Evolutionary conservation across 2,329 filamentous ascomycete genomes (phyloP), one percentile per base, ranked within the genome.

Genomic region (Exophiala spinifera): DNA sequence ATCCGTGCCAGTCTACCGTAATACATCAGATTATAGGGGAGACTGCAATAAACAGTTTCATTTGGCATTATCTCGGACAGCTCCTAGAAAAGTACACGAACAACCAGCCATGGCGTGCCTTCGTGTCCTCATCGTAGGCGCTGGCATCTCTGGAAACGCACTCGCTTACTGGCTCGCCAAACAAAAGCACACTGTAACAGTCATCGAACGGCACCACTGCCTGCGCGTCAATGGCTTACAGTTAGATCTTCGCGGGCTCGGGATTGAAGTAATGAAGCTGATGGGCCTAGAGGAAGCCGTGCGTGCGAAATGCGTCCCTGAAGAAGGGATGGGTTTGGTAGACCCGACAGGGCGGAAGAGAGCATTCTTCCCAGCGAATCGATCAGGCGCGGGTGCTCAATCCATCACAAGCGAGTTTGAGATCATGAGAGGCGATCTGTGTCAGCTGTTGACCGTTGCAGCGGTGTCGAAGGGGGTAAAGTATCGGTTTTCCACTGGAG

Each of bases 381-480:
- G 65, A 21, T 67, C 74, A 0, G 76, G 34, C 52, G 55, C 67
- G 31, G 66, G 67, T 2, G 23, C 59, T 6, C 69, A 73, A 43
- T 67, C 64, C 17, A 69, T 79, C 20, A 77, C 76, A 0, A 53
- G 36, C 0, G 79, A 83, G 19, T 76, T 73, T 34, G 80, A 83
- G 65, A 81, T 83, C 45, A 75, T 83, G 72, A 69, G 80, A 7
- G 79, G 77, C 0, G 77, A 81, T 49, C 58, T 83, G 25, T 75
- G 72, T 11, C 63, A 61, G 1, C 60, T 82, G 1, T 53, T 83
- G 0, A 72, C 77, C 42, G 64, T 68, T 20, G 52, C 55, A 3
- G 58, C 53, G 3, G 63, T 66, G 34, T 11, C 11, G 57, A 13
- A 65, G 1, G 37, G 56, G 0, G 63, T 61, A 0, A 60, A 62